phyloP scores from a whole-genome alignment of 345 rosid species.

The Moricandia moricandioides region DNA sequence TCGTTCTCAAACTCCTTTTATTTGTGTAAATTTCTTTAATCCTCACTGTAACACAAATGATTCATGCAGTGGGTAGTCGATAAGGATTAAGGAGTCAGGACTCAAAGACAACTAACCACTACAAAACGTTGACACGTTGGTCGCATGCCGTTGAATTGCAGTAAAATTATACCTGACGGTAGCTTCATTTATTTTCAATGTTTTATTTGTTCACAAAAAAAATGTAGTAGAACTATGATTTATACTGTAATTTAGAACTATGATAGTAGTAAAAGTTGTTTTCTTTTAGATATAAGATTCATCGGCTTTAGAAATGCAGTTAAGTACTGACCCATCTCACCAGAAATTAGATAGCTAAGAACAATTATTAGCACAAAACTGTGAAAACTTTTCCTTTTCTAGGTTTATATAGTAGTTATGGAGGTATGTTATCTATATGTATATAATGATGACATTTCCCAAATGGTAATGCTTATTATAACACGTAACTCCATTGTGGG shows the following conservation, averaged over 20 bases:
- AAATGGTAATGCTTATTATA: neutral
- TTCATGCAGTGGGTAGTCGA: slow-evolving; percentile 26
- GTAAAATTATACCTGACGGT: slow-evolving; percentile 7
- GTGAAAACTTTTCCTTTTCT: neutral
- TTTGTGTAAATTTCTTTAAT: neutral
- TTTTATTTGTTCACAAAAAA: neutral
- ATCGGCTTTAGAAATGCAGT: neutral
- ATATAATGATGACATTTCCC: neutral
- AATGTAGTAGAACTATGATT: neutral
- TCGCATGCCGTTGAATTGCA: slow-evolving; percentile 32
- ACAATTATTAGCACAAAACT: slow-evolving; percentile 8
- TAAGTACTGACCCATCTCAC: neutral
- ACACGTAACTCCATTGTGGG: slow-evolving; percentile 13
- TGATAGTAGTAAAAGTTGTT: neutral
- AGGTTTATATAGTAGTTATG: neutral
- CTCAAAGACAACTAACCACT: neutral
- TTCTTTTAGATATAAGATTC: neutral
- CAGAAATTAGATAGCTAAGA: neutral
- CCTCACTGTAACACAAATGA: slow-evolving; percentile 7
- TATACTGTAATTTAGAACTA: neutral
- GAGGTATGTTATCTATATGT: neutral
- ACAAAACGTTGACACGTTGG: slow-evolving; percentile 24
- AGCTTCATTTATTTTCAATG: neutral
- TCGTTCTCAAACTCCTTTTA: no score
- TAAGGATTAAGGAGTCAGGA: neutral